Evolutionary conservation across 1,284 basidiomycete species (phyloP), one percentile per base, ranked within the genome.

Genomic region (Pseudozyma thailandica): DNA sequence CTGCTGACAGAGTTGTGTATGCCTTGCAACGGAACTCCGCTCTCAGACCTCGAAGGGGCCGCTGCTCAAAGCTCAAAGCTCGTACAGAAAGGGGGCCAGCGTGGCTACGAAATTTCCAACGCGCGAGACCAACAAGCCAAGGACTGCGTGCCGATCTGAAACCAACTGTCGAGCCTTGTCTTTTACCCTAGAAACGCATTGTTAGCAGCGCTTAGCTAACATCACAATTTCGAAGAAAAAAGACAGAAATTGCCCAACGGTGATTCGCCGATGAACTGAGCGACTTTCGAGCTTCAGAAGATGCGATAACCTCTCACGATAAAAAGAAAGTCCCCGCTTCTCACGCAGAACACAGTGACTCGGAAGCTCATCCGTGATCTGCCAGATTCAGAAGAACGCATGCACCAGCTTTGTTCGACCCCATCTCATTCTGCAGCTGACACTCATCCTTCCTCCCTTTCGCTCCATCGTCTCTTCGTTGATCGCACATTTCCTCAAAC

Each of bases 221-320:
- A 51, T 15, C 15, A 15, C 18, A 28, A 28, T 20, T 13, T 30
- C 9, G 16, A 45, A n/a, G 16, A 16, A 26, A 30, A 8, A 28
- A n/a, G 26, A 26, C 3, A 27, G 18, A 5, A 31, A 31, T 8
- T 31, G 30, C 23, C 30, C 30, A 27, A 28, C 27, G 30, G 20
- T 48, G 47, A 65, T 65, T 65, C 50, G 62, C 55, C 62, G 51
- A 65, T 65, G 50, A 53, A 54, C n/a, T n/a, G n/a, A 53, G 44
- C 7, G 41, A 50, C 21, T 15, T 15, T 31, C 15, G 50, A n/a
- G 33, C 35, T 28, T 37, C 23, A 33, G 39, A 20, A 20, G 20
- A 41, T 23, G 39, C 37, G 48, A 50, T 50, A 41, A 37, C 15
- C 16, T 18, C 3, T 2, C 21, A 15, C 43, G 47, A 48, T 47